Evolutionary conservation across 2,329 filamentous ascomycete species (phyloP).

Genomic region (Penicillium verrucosum): DNA sequence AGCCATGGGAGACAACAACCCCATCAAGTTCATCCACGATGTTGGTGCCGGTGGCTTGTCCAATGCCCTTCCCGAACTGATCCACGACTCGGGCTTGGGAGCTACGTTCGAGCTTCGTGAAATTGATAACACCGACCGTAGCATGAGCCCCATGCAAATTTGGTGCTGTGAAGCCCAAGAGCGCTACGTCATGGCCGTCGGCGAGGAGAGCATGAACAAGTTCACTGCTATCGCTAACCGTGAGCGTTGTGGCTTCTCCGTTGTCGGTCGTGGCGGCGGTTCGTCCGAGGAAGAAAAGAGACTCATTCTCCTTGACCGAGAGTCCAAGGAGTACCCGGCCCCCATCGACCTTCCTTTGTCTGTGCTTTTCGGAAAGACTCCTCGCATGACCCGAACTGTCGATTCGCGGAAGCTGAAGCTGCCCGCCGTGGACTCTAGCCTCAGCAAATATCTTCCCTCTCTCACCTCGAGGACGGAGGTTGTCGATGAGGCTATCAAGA

Average conservation of each 20-base stretch:
- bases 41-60: slow-evolving; percentile 90
- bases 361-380: slow-evolving; percentile 80
- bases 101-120: slow-evolving; percentile 93
- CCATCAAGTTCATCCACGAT: slow-evolving; percentile 96
- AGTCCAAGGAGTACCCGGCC: slow-evolving; percentile 68
- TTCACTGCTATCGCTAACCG: slow-evolving; percentile 68
- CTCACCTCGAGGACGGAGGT: slow-evolving; percentile 48
- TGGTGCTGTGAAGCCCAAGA: slow-evolving; percentile 99
- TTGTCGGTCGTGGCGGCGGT: slow-evolving; percentile 74
- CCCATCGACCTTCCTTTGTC: slow-evolving; percentile 90
- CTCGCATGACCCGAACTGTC: slow-evolving; percentile 74
- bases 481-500: slow-evolving; percentile 68
- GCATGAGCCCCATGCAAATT: slow-evolving; percentile 94
- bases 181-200: slow-evolving; percentile 87
- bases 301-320: slow-evolving; percentile 76
- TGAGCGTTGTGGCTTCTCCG: slow-evolving; percentile 88
- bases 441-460: slow-evolving; percentile 64
- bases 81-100: slow-evolving; percentile 86
- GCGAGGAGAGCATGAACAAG: slow-evolving; percentile 71
- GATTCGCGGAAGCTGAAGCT: slow-evolving; percentile 66
- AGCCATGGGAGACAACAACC: slow-evolving; percentile 76
- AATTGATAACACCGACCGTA: slow-evolving; percentile 81
- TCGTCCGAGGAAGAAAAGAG: slow-evolving; percentile 64
- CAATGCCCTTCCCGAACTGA: slow-evolving; percentile 80
- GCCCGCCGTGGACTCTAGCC: slow-evolving; percentile 69